These are phyloP conservation scores for Borovskyia barvae DNA, from an alignment of 208 protist species.

Conservation along the genomic window DNA sequence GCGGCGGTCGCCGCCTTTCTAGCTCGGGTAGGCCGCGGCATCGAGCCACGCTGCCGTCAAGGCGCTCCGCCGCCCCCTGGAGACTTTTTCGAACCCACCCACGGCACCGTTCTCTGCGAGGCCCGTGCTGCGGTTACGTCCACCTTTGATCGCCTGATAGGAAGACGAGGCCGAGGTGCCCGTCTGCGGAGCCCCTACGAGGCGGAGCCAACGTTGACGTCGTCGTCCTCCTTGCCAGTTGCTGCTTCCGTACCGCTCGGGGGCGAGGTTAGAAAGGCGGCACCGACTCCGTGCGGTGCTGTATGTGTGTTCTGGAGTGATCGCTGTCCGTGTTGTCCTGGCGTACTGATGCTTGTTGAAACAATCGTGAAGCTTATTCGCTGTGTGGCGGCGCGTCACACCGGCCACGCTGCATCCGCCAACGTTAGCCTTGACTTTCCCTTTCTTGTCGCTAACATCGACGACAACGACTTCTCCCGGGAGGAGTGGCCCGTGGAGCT, in stretches of 20 bases:
- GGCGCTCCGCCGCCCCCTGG: slow-evolving; percentile 25
- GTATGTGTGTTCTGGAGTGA: slow-evolving; percentile 63
- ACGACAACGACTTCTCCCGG: slow-evolving; percentile 56
- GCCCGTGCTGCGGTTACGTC: slow-evolving; percentile 32
- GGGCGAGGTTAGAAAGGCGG: not conserved
- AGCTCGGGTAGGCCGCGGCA: slow-evolving; percentile 16
- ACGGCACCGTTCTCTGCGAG: slow-evolving; percentile 35
- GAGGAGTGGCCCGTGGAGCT: slow-evolving; percentile 46
- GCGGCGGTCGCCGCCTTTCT: slow-evolving; percentile 27
- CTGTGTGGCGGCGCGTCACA: slow-evolving; percentile 15
- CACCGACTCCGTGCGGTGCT: slow-evolving; percentile 17
- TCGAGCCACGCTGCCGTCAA: slow-evolving; percentile 34
- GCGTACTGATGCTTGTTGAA: slow-evolving; percentile 49
- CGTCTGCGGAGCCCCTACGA: too few relatives aligned
- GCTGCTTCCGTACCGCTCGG: not conserved
- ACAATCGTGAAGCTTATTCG: slow-evolving; percentile 33
- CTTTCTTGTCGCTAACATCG: slow-evolving; percentile 61
- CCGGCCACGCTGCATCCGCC: slow-evolving; percentile 8
- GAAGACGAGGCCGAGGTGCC: not conserved
- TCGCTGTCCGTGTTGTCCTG: slow-evolving; percentile 57
- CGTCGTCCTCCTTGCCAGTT: not conserved
- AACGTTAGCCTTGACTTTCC: slow-evolving; percentile 20
- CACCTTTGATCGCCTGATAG: slow-evolving; percentile 25
- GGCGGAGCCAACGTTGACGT: not conserved
- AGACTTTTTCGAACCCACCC: slow-evolving; percentile 24